Percentiles rank a stretch among this genome's conserved stretches.
phyloP scores from a whole-genome alignment of 768 basidiomycete genomes.

The Lyophyllum semitale region DNA sequence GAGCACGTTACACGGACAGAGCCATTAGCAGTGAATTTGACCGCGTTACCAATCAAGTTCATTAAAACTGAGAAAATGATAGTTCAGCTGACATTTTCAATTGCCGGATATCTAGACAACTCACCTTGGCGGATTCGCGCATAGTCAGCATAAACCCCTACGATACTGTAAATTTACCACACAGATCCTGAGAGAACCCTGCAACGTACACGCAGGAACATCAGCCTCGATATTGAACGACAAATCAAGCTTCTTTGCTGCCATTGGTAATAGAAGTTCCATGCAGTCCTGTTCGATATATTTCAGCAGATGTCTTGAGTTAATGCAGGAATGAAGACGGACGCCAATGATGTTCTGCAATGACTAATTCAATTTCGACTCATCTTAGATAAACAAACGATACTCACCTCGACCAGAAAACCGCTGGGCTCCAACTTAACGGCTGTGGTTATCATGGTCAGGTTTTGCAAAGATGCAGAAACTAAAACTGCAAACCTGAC shows the following conservation, averaged over 20 bases:
- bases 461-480: background rate
- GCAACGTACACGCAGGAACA: constrained; percentile 60
- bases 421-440: constrained; percentile 70
- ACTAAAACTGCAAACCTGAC: constrained; percentile 43
- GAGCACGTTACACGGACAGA: constrained; percentile 65
- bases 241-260: constrained; percentile 71
- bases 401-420: constrained; percentile 60
- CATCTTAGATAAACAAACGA: background rate
- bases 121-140: constrained; percentile 73
- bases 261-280: constrained; percentile 75
- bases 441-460: constrained; percentile 36
- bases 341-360: constrained; percentile 66
- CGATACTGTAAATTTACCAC: background rate
- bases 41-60: constrained; percentile 78
- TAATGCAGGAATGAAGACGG: constrained; percentile 16
- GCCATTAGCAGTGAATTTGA: constrained; percentile 70
- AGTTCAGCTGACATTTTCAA: background rate
- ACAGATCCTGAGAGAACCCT: background rate
- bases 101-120: constrained; percentile 1
- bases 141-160: constrained; percentile 74
- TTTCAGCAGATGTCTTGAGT: constrained; percentile 3
- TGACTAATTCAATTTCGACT: background rate
- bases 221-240: constrained; percentile 70
- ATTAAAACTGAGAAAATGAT: constrained; percentile 54
- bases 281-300: constrained; percentile 59